Base-by-base conservation (phyloP, 208 protist species). In the Crithidia brevicula region DNA sequence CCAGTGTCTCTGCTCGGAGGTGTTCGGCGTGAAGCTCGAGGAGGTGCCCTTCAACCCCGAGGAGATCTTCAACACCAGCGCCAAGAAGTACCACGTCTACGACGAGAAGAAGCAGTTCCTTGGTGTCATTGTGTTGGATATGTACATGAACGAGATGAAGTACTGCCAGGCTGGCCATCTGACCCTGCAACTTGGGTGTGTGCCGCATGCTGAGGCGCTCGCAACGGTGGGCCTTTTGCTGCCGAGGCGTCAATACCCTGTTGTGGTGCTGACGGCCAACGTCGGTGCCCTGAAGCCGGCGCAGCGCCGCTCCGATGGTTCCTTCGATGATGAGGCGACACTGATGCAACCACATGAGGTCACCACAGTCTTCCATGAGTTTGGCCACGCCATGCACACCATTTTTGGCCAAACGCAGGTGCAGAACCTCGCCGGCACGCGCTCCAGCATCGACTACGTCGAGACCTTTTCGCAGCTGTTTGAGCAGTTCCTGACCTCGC, bases 391-490 rank as follows among this genome's bases (percentile, higher is more conserved):
- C 10, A 86, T 98, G 85, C 94, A 98, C 77, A 96, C 92, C 40
- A 96, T 98, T 58, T 96, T 97, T 89, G 91, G 89, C 15, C 90
- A 97, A 77, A 97, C 93, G 4, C 77, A 82, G 30, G 92, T 96
- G 52, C 95, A 97, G 74, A 97, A 97, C 81, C 74, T 97, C 30
- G 86, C 95, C 27, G 95, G 95, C 45, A 98, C 95, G 0, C 90
- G 94, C 63, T 72, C 82, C 7, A 94, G 86, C 79, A 92, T 98
- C 64, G 95, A 98, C 79, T 98, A 91, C 79, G 96, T 98, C 16
- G 94, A 98, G 67, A 94, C 90, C 62, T 97, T 96, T 67, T 97
- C 92, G 25, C 94, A 98, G 79, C 85, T 97, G 3, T 96, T 98
- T 56, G 96, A 98, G 76, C 88, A 97, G 78, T 98, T 95, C 54